phyloP scores from a whole-genome alignment of 1,284 basidiomycete species.

The Malassezia cuniculi region DNA sequence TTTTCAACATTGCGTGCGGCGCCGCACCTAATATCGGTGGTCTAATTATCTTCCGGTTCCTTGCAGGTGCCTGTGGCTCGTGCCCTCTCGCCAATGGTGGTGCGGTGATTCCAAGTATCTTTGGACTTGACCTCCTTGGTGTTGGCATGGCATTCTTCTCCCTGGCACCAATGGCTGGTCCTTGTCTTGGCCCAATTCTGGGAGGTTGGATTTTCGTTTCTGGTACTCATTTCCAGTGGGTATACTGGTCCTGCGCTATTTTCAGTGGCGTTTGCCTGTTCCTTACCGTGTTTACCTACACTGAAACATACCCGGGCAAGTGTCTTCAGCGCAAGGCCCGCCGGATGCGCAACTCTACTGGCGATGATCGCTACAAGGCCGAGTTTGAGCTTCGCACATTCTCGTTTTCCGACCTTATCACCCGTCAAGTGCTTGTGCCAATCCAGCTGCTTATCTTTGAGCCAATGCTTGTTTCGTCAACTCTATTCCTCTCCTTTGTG shows the following conservation, averaged over 20 bases:
- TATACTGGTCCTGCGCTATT: constrained; percentile 62
- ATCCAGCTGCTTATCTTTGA: constrained; percentile 52
- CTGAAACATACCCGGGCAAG: constrained; percentile 57
- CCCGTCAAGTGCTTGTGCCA: constrained; percentile 56
- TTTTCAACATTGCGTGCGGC: constrained; percentile 59
- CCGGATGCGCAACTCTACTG: constrained; percentile 53
- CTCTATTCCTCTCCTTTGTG: constrained; percentile 64
- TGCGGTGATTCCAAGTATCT: constrained; percentile 53
- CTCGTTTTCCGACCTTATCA: constrained; percentile 46
- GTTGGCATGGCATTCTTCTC: constrained; percentile 59
- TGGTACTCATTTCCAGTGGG: constrained; percentile 55
- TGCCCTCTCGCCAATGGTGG: constrained; percentile 50
- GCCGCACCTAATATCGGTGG: constrained; percentile 54
- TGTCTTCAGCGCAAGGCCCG: constrained; percentile 52
- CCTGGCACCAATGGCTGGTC: constrained; percentile 64
- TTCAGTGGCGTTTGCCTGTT: constrained; percentile 53
- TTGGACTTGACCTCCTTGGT: constrained; percentile 59
- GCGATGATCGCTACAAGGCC: constrained; percentile 52
- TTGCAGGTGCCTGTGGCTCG: constrained; percentile 54
- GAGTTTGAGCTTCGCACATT: constrained; percentile 29
- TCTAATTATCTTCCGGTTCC: constrained; percentile 58
- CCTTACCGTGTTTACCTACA: constrained; percentile 56
- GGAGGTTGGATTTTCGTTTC: constrained; percentile 48
- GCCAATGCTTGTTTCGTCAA: constrained; percentile 62
- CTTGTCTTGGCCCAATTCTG: constrained; percentile 47